Conservation (phyloP, 2,329 filamentous ascomycete species). For the Chrysosporium keratinophilum region DNA sequence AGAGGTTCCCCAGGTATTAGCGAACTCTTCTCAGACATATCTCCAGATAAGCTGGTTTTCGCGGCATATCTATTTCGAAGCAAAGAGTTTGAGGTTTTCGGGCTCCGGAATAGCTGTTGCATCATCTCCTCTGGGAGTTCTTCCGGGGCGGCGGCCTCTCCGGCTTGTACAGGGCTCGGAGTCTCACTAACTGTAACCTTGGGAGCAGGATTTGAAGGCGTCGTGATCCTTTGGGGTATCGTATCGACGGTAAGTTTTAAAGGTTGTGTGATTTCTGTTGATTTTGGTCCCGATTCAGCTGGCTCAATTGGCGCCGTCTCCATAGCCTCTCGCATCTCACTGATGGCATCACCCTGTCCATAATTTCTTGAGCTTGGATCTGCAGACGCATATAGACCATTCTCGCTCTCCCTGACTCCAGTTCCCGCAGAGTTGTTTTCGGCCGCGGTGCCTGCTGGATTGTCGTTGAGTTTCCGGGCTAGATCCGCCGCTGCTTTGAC, state of each 20-base stretch:
- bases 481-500: conserved; percentile 51
- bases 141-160: conserved; percentile 28
- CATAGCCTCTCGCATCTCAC: neutral
- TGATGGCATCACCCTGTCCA: neutral
- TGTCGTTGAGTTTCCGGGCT: conserved; percentile 47
- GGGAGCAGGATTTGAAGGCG: too few species aligned
- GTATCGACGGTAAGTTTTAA: neutral
- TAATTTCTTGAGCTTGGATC: neutral
- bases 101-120: conserved; percentile 52
- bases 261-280: neutral
- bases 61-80: conserved; percentile 24
- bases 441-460: neutral
- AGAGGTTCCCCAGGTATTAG: neutral
- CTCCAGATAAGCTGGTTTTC: conserved; percentile 12
- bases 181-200: neutral
- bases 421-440: neutral
- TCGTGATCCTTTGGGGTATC: neutral
- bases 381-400: neutral
- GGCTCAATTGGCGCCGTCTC: neutral
- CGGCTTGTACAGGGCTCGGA: neutral
- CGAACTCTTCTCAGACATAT: neutral
- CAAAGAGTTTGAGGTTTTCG: conserved; percentile 47
- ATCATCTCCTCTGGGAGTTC: conserved; percentile 50
- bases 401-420: neutral
- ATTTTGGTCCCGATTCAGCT: neutral